These are phyloP conservation scores for Tilletia setariae DNA, from an alignment of 1,284 basidiomycete genomes.

Conservation along the genomic window DNA sequence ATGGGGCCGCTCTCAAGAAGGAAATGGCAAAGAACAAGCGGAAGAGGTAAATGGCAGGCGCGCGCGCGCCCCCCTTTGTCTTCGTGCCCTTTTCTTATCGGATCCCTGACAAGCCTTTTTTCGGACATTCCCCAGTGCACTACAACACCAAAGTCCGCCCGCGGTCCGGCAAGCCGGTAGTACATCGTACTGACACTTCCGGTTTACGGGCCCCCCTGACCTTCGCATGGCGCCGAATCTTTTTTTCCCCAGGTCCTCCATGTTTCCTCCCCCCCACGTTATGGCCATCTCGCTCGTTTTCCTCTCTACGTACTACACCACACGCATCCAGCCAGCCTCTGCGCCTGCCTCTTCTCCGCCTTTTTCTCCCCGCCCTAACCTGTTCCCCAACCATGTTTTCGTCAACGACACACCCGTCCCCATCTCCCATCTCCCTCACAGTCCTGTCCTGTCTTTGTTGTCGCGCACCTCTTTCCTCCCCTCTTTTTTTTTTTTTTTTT, in stretches of 20 bases:
- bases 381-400: not conserved
- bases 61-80: not conserved
- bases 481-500: too few relatives aligned
- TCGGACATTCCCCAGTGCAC: not conserved
- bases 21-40: slow-evolving; percentile 98
- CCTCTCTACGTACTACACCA: not conserved
- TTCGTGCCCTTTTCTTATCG: not conserved
- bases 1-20: slow-evolving; percentile 90
- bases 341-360: not conserved
- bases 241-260: not conserved
- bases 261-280: not conserved
- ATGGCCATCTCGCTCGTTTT: not conserved
- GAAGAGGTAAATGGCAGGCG: slow-evolving; percentile 63
- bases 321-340: not conserved
- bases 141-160: slow-evolving; percentile 13
- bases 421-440: too few relatives aligned
- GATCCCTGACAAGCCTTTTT: not conserved
- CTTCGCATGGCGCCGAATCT: not conserved
- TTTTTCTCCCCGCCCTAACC: not conserved
- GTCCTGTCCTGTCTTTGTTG: too few relatives aligned
- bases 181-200: slow-evolving; percentile 1
- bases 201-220: not conserved
- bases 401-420: not conserved
- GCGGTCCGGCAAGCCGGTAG: not conserved
- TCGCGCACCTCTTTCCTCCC: too few relatives aligned